phyloP scores from a whole-genome alignment of 495 filamentous ascomycete genomes.

The Aeminium ludgeri region DNA sequence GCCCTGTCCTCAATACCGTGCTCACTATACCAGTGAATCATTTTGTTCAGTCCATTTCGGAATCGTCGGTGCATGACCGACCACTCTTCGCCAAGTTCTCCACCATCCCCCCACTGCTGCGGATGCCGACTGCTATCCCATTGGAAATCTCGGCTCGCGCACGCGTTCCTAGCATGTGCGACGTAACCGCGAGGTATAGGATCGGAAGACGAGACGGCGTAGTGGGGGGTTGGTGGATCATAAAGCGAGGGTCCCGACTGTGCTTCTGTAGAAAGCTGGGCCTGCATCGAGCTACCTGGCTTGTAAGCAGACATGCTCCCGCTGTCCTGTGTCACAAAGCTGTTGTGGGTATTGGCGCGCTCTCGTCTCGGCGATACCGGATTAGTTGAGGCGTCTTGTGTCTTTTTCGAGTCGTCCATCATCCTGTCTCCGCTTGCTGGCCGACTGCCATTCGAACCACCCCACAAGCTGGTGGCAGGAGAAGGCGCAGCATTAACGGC shows the following conservation, averaged over 20 bases:
- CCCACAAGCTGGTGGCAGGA: slow-evolving; percentile 8
- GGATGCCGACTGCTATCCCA: slow-evolving; percentile 82
- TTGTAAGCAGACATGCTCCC: neutral
- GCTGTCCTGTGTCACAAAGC: slow-evolving; percentile 5
- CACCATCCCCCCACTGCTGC: slow-evolving; percentile 69
- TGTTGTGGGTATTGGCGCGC: slow-evolving; percentile 21
- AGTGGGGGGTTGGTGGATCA: slow-evolving; percentile 58
- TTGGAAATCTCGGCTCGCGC: slow-evolving; percentile 70
- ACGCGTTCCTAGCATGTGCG: slow-evolving; percentile 79
- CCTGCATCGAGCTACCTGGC: neutral
- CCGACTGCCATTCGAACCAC: neutral
- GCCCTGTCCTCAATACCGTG: slow-evolving; percentile 28
- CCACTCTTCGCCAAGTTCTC: slow-evolving; percentile 87
- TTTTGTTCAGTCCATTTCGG: slow-evolving; percentile 50
- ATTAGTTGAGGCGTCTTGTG: slow-evolving; percentile 18
- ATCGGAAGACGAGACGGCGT: slow-evolving; percentile 62
- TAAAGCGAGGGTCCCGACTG: slow-evolving; percentile 30
- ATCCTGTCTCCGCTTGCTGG: slow-evolving; percentile 16
- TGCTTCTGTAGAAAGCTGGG: slow-evolving; percentile 2
- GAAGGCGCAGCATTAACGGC: slow-evolving; percentile 4
- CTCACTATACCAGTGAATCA: slow-evolving; percentile 68
- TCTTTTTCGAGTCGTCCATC: slow-evolving; percentile 16
- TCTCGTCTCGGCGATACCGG: slow-evolving; percentile 18
- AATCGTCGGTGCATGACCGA: slow-evolving; percentile 83
- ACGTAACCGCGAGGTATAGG: slow-evolving; percentile 79